phyloP scores from a whole-genome alignment of 2,329 filamentous ascomycete species.

The Xylaria sp. region DNA sequence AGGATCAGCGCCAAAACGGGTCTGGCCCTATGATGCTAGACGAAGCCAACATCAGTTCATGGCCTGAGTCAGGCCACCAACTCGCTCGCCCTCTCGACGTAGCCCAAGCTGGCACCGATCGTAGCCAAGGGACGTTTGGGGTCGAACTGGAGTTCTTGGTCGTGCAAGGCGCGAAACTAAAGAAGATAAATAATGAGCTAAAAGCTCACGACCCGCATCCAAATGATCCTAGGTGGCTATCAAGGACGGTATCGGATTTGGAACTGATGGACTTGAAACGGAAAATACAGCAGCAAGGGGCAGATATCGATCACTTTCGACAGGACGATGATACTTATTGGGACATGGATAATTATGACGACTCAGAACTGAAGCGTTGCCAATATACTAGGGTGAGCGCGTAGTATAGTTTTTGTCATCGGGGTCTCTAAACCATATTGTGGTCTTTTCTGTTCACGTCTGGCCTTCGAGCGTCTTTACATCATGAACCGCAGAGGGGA shows the following conservation, averaged over 20 bases:
- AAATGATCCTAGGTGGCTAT: conserved; percentile 35
- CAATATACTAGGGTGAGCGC: conserved; percentile 28
- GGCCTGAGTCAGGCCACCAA: neutral
- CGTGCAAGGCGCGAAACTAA: conserved; percentile 26
- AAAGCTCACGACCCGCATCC: conserved; percentile 36
- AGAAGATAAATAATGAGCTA: neutral
- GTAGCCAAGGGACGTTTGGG: conserved; percentile 26
- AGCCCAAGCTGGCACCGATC: neutral
- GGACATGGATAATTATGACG: neutral
- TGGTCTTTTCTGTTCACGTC: neutral
- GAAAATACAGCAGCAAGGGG: no score
- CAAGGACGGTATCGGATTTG: conserved; percentile 22
- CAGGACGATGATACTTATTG: neutral
- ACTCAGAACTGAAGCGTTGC: neutral
- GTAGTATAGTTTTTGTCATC: neutral
- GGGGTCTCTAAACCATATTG: neutral
- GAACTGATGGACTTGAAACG: neutral
- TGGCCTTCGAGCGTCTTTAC: neutral
- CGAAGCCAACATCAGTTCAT: no score
- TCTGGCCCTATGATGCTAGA: no score
- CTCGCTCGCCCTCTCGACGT: neutral
- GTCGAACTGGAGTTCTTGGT: conserved; percentile 43
- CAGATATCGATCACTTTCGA: rapidly evolving
- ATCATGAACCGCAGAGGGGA: neutral
- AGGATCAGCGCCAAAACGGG: no score